These are phyloP conservation scores for Stachybotrys elegans DNA, from an alignment of 2,329 filamentous ascomycete genomes.

Conservation along the genomic window DNA sequence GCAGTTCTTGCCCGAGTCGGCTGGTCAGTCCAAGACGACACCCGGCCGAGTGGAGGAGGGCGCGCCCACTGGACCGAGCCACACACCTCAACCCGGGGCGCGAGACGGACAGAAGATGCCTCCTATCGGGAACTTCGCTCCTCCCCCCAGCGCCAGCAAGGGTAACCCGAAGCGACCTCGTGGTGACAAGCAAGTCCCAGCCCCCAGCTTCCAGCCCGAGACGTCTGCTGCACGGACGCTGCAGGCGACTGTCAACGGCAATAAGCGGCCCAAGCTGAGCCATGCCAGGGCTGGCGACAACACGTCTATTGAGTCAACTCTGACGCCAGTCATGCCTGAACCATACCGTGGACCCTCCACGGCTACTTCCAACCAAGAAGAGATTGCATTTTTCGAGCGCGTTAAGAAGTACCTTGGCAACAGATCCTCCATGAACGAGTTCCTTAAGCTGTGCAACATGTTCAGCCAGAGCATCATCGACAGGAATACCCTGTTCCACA, in stretches of 20 bases:
- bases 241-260: constrained; percentile 29
- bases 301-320: constrained; percentile 70
- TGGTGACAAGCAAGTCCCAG: constrained; percentile 48
- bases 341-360: constrained; percentile 74
- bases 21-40: constrained; percentile 45
- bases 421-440: constrained; percentile 88
- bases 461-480: constrained; percentile 93
- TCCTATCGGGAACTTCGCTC: constrained; percentile 90
- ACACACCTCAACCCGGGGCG: constrained; percentile 49
- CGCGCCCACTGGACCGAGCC: constrained; percentile 36
- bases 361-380: constrained; percentile 72
- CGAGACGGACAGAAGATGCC: constrained; percentile 74
- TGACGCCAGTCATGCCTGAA: constrained; percentile 83
- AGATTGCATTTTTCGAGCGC: constrained; percentile 89
- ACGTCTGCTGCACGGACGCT: constrained; percentile 29
- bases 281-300: constrained; percentile 61
- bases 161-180: constrained; percentile 85
- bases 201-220: constrained; percentile 38
- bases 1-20: constrained; percentile 91
- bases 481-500: constrained; percentile 73
- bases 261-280: constrained; percentile 69
- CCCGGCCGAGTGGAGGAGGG: constrained; percentile 54
- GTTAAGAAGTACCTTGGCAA: constrained; percentile 96
- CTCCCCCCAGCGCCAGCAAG: constrained; percentile 73
- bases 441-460: constrained; percentile 93